Evolutionary conservation across 2,329 filamentous ascomycete genomes (phyloP), one percentile per base, ranked within the genome.

Genomic region (Dothistroma septosporum): DNA sequence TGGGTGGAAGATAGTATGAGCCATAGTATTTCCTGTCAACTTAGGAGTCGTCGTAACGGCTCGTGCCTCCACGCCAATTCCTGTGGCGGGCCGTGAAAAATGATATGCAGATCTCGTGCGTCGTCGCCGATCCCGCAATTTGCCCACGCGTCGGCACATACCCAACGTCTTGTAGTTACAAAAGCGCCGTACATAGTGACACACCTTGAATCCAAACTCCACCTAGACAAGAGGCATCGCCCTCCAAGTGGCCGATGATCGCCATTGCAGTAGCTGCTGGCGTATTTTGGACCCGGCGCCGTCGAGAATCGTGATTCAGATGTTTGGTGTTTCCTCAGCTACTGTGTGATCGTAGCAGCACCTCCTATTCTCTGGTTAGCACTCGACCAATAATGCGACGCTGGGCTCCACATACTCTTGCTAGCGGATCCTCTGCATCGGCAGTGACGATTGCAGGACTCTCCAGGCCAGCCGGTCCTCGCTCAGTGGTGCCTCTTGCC

Each of bases 401-500:
- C 10, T 14, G 10, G 47, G 21, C 19, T 28, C 19, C 22, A 75
- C 80, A 76, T 74, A 84, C 82, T 75, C 81, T 78, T 70, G 83
- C 78, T 66, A 85, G 75, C 71, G 80, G 84, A 79, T 90, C 86
- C 19, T 72, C 82, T 70, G 83, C 78, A 67, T 85, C 83, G 60
- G 82, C 82, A 60, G 83, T 84, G 55, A 87, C 76, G 56, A 88
- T 76, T 32, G 82, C 79, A 28, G 88, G 87, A 73, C 86, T 90
- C 57, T 86, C 85, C 58, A 83, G 74, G 64, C 80, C 84, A 19
- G 82, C 80, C 11, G 83, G 80, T 53, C 87, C 88, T 49, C 83
- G 82, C 59, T 86, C 87, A n/a, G 89, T 92, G 68, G 87, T 84
- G 16, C 90, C 83, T 62, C 90, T 82, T 54, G 81, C 77, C 67